phyloP scores from a whole-genome alignment of 164 flowering plant genomes.

The Litsea cubeba region DNA sequence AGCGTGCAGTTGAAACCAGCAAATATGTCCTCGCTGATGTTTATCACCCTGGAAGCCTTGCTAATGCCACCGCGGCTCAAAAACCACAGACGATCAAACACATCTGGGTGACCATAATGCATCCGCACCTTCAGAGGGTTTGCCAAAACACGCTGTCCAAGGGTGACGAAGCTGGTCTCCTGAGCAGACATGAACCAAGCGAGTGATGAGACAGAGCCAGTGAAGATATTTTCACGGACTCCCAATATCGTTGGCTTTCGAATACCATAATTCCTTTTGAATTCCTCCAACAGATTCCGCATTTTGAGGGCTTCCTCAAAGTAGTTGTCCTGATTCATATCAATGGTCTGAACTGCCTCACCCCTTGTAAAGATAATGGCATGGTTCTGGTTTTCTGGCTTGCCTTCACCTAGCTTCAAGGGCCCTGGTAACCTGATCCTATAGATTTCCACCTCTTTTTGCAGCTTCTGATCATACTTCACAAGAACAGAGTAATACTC shows the following conservation, averaged over 20 bases:
- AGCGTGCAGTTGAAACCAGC: conserved; percentile 95
- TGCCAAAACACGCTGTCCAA: conserved; percentile 94
- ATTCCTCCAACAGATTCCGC: conserved; percentile 89
- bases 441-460: conserved; percentile 82
- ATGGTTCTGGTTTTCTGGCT: conserved; percentile 97
- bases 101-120: conserved; percentile 99
- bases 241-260: conserved; percentile 91
- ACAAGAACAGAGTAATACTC: conserved; percentile 88
- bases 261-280: conserved; percentile 52
- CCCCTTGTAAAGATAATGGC: conserved; percentile 93
- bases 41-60: conserved; percentile 89
- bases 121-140: conserved; percentile 85
- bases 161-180: conserved; percentile 88
- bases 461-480: conserved; percentile 66
- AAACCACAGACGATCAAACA: conserved; percentile 93
- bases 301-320: conserved; percentile 96
- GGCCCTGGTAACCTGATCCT: conserved; percentile 86
- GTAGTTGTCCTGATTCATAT: conserved; percentile 94
- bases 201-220: conserved; percentile 93
- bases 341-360: conserved; percentile 93
- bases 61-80: conserved; percentile 86
- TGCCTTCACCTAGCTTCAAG: conserved; percentile 86
- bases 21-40: conserved; percentile 94
- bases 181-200: conserved; percentile 99
- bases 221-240: conserved; percentile 84